These are phyloP conservation scores for Amphichorda felina DNA, from an alignment of 2,329 filamentous ascomycete species.

Conservation along the genomic window DNA sequence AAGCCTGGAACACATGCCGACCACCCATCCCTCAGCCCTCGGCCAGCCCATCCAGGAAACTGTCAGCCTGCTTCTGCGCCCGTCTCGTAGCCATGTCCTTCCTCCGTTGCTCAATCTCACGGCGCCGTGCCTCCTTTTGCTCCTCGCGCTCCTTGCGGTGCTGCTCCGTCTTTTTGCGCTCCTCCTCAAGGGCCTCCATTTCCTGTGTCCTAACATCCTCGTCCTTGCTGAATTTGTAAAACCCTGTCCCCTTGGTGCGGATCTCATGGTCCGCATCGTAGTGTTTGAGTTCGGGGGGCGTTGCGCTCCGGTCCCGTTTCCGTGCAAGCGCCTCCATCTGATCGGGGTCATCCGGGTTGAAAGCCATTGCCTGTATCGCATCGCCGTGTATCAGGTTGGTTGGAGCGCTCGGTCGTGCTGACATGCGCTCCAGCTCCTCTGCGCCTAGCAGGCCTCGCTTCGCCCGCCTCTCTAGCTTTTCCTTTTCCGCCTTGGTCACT, in stretches of 20 bases:
- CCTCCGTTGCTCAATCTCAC: slow-evolving; percentile 52
- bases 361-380: slow-evolving; percentile 71
- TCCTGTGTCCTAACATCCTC: slow-evolving; percentile 52
- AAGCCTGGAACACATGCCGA: no score
- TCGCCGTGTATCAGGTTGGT: slow-evolving; percentile 72
- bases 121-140: slow-evolving; percentile 44
- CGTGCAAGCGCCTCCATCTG: slow-evolving; percentile 70
- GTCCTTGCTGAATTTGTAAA: slow-evolving; percentile 80
- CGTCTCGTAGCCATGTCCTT: slow-evolving; percentile 48
- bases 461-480: slow-evolving; percentile 44
- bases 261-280: slow-evolving; percentile 82
- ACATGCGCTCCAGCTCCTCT: slow-evolving; percentile 55
- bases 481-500: slow-evolving; percentile 58
- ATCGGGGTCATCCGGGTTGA: slow-evolving; percentile 59
- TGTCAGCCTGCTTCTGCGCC: slow-evolving; percentile 58
- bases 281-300: slow-evolving; percentile 69
- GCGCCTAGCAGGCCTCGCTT: slow-evolving; percentile 38
- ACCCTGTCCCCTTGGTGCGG: slow-evolving; percentile 77
- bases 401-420: slow-evolving; percentile 55
- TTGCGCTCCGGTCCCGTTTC: slow-evolving; percentile 67
- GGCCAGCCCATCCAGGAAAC: slow-evolving; percentile 51
- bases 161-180: slow-evolving; percentile 57
- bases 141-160: slow-evolving; percentile 43
- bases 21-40: background rate
- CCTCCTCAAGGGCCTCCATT: slow-evolving; percentile 62